Evolutionary conservation across 2,329 filamentous ascomycete genomes (phyloP).

Genomic region (Sporothrix mexicana): DNA sequence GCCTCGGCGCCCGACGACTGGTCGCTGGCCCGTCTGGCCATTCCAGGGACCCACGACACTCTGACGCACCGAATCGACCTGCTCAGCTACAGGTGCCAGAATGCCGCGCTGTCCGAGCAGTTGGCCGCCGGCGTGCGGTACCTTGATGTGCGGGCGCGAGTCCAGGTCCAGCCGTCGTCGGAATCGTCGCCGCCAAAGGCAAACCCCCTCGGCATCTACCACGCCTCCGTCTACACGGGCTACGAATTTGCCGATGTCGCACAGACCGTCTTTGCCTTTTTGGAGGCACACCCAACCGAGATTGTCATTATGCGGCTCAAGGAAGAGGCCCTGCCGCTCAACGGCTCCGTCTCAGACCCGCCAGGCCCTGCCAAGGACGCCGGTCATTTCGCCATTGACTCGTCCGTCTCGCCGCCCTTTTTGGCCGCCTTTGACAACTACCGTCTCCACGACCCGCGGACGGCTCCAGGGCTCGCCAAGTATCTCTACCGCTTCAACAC

Average conservation of each 20-base stretch:
- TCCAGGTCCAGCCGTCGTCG: slow-evolving; percentile 38
- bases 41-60: slow-evolving; percentile 61
- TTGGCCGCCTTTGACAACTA: slow-evolving; percentile 54
- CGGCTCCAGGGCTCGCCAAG: slow-evolving; percentile 45
- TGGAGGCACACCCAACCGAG: slow-evolving; percentile 53
- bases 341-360: slow-evolving; percentile 30
- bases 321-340: slow-evolving; percentile 52
- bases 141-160: slow-evolving; percentile 56
- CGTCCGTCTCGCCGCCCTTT: slow-evolving; percentile 38
- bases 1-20: slow-evolving; percentile 49
- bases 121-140: slow-evolving; percentile 56
- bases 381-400: not conserved
- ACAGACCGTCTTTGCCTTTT: slow-evolving; percentile 52
- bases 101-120: slow-evolving; percentile 52
- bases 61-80: slow-evolving; percentile 54
- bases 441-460: slow-evolving; percentile 45
- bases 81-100: slow-evolving; percentile 53
- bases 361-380: slow-evolving; percentile 28
- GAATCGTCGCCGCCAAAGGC: slow-evolving; percentile 35
- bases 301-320: slow-evolving; percentile 58
- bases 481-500: slow-evolving; percentile 45
- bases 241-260: slow-evolving; percentile 53
- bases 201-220: slow-evolving; percentile 55
- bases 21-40: slow-evolving; percentile 52
- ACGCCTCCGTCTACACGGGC: slow-evolving; percentile 53